Base-by-base conservation (phyloP, 805 yeast genomes). In the Candida saitoana region DNA sequence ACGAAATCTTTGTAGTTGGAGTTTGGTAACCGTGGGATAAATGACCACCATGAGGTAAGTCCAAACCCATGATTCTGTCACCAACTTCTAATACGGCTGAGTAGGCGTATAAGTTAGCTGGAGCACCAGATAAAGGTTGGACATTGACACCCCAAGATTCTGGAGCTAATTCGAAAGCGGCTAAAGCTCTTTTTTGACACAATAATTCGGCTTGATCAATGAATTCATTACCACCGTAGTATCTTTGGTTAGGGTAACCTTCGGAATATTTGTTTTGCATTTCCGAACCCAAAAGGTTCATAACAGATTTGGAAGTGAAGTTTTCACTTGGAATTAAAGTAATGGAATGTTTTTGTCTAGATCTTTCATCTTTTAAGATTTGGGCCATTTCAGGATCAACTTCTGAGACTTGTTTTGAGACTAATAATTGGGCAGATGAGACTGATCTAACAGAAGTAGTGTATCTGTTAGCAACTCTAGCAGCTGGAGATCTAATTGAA, bases 191-290 rank as follows among this genome's bases (percentile, higher is more conserved):
- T 55, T 81, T 76, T 69, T 89, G 96, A 71, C 98, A 91, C 45
- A 91, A 71, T 11, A 80, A 65, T 73, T 91, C 99, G 57, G 87
- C 88, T 71, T 80, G 76, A 71, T 91, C 99, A 57, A 91, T 91
- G 69, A 80, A 84, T 69, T 91, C 89, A 62, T 91, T 91, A 65
- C 99, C 99, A 66, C 99, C 99, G 63, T 91, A 91, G 74, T 91
- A 91, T 65, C 99, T 82, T 49, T 89, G 96, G 52, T 96, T 96
- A 33, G 99, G 99, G 69, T 91, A 91, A 50, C 98, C 98, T 69
- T 91, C 99, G 8, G 97, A 89, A 71, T 91, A 91, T 73, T 91
- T 91, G 79, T 91, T 91, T 67, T 87, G 90, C 96, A 91, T 88
- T 62, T 87, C 96, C 19, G 96, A 85, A 50, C 98, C 98, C 57